Evolutionary conservation across 2,329 filamentous ascomycete genomes (phyloP), one percentile per base, ranked within the genome.

Genomic region (Paradendryphiella salina): DNA sequence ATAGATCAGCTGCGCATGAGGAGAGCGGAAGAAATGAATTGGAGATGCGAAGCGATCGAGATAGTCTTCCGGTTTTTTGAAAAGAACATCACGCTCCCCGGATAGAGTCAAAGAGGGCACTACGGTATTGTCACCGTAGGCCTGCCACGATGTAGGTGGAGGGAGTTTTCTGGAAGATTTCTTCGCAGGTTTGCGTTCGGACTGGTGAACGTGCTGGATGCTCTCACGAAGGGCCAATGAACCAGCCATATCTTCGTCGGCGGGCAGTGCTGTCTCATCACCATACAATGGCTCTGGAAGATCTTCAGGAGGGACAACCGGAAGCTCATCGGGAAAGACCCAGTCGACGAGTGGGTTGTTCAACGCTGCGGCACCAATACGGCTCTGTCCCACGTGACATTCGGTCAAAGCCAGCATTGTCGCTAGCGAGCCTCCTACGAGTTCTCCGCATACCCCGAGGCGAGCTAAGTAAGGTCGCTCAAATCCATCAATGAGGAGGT

Each of bases 31-130:
- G 66, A 80, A 80, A 35, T 79, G 72, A 3, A 77, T 67, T 3
- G 79, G 78, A 5, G 77, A 79, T 1, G 76, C 77, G 56, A 80
- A 81, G 3, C 76, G 74, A 57, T 81, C 79, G 48, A 79, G 79
- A 50, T 73, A 78, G 43, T 75, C 63, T 33, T 75, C 73, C 9
- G 73, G 68, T 36, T 69, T 73, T 8, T 61, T 57, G 59, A 81
- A 81, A 1, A 79, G 56, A 1, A 59, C 41, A 13, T 69, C 61
- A 41, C 77, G 67, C 18, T 74, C 63, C 14, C 57, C 58, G 14
- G 67, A 59, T 9, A 78, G 54, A 6, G 61, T 63, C 21, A 60
- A 32, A 0, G 63, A 59, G 0, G 70, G 67, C n/a, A 76, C 43
- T 5, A 58, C 35, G 5, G 47, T 18, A 42, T 64, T 67, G 31